Evolutionary conservation across 345 rosid genomes (phyloP).

Genomic region (Euphorbia lathyris): DNA sequence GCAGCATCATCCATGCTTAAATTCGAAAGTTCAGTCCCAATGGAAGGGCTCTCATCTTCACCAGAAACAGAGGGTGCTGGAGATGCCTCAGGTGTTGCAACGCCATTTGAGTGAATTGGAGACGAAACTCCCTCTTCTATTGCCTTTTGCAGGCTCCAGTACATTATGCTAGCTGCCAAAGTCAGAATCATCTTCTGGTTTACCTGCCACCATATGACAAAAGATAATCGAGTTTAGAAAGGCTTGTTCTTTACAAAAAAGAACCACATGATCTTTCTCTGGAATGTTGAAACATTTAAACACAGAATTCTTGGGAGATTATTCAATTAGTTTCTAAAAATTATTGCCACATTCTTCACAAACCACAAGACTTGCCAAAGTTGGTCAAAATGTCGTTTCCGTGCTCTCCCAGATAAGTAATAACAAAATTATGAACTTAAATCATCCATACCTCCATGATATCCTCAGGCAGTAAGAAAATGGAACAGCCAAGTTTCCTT

Average conservation of each 20-base stretch:
- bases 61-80: conserved; percentile 65
- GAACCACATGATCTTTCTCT: not conserved
- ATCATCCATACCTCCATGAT: conserved; percentile 71
- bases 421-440: not conserved
- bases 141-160: conserved; percentile 72
- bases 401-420: not conserved
- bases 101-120: conserved; percentile 35
- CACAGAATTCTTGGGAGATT: not conserved
- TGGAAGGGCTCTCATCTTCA: conserved; percentile 67
- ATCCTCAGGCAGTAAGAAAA: conserved; percentile 95
- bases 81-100: conserved; percentile 52
- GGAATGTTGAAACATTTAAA: not conserved
- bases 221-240: not conserved
- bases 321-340: not conserved
- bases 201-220: conserved; percentile 46
- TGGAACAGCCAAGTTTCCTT: conserved; percentile 93
- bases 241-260: not conserved
- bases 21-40: conserved; percentile 57
- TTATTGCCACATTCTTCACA: not conserved
- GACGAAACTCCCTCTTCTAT: conserved; percentile 51
- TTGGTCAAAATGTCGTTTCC: not conserved
- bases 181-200: conserved; percentile 92
- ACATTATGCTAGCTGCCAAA: conserved; percentile 85
- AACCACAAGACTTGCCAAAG: not conserved
- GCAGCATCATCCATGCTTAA: conserved; percentile 55